These are phyloP conservation scores for Aspergillus niger DNA, from an alignment of 2,329 filamentous ascomycete genomes.

Conservation along the genomic window DNA sequence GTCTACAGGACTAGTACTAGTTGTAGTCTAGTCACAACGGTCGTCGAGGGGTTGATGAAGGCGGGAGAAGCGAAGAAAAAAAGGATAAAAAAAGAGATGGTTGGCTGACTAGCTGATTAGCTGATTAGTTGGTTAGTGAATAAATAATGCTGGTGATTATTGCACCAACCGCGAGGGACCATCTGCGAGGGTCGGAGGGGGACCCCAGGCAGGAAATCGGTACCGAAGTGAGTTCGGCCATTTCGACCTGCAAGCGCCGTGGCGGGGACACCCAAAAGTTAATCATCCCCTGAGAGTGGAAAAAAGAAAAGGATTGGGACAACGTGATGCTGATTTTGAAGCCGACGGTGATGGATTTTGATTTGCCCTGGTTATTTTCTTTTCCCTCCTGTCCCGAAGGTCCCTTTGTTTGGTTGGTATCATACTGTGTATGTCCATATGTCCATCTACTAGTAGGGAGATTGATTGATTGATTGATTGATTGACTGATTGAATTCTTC, in stretches of 20 bases:
- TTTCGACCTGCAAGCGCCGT: slow-evolving; percentile 19
- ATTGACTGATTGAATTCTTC: too few species aligned
- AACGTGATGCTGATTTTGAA: neutral
- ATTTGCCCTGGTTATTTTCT: neutral
- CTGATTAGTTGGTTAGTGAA: too few species aligned
- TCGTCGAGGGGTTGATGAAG: neutral
- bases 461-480: too few species aligned
- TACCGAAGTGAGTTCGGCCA: slow-evolving; percentile 9
- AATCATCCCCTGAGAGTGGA: slow-evolving; percentile 1
- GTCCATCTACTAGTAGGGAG: too few species aligned
- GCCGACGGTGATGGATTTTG: neutral
- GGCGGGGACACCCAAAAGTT: slow-evolving; percentile 18
- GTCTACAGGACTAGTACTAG: neutral
- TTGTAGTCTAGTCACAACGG: neutral
- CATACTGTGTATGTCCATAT: too few species aligned
- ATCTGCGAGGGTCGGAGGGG: neutral
- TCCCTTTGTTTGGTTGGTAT: too few species aligned
- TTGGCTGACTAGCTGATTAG: too few species aligned
- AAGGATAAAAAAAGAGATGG: too few species aligned
- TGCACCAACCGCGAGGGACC: neutral
- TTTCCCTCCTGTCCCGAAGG: too few species aligned
- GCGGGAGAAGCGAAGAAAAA: neutral
- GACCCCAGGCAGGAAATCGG: slow-evolving; percentile 7
- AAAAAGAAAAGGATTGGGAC: slow-evolving; percentile 5
- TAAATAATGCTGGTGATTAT: neutral